Conservation (phyloP, 1,139 yeast species). For the Candida tunisiensis region DNA sequence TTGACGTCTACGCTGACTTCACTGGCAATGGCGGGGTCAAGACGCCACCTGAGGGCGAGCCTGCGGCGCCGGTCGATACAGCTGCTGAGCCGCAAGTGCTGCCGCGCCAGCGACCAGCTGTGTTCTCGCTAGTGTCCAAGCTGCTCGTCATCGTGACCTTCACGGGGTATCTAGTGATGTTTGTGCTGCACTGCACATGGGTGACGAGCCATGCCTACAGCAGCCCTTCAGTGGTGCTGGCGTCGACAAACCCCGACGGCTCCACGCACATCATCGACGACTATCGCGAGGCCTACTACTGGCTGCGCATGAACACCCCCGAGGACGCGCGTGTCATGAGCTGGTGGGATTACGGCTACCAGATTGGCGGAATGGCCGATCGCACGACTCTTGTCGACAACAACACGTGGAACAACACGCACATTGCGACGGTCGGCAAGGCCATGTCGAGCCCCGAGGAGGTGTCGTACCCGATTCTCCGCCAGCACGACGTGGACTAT, state of each 20-base stretch:
- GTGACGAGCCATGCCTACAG: conserved; percentile 93
- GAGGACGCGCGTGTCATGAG: conserved; percentile 95
- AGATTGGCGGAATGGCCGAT: conserved; percentile 99
- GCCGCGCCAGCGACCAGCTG: background rate
- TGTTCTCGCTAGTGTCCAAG: conserved; percentile 31
- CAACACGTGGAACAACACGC: conserved; percentile 99
- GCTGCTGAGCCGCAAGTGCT: background rate
- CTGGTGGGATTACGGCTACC: conserved; percentile 99
- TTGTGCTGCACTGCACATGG: conserved; percentile 95
- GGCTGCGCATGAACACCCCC: conserved; percentile 96
- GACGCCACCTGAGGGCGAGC: no score
- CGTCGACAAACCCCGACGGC: conserved; percentile 77
- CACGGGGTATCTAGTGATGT: conserved; percentile 55
- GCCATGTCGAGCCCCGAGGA: conserved; percentile 92
- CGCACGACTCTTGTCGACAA: conserved; percentile 96
- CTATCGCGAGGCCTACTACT: conserved; percentile 96
- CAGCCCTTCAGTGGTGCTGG: conserved; percentile 93
- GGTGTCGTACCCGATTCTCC: conserved; percentile 72
- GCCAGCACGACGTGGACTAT: conserved; percentile 89
- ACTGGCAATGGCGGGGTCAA: no score
- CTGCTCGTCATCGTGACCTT: conserved; percentile 53
- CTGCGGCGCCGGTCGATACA: no score
- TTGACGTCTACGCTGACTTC: conserved; percentile 45
- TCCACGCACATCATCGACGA: conserved; percentile 79
- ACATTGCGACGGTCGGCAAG: conserved; percentile 98